Conservation (phyloP, 1,139 yeast genomes). For the Suhomyces bokatorum region DNA sequence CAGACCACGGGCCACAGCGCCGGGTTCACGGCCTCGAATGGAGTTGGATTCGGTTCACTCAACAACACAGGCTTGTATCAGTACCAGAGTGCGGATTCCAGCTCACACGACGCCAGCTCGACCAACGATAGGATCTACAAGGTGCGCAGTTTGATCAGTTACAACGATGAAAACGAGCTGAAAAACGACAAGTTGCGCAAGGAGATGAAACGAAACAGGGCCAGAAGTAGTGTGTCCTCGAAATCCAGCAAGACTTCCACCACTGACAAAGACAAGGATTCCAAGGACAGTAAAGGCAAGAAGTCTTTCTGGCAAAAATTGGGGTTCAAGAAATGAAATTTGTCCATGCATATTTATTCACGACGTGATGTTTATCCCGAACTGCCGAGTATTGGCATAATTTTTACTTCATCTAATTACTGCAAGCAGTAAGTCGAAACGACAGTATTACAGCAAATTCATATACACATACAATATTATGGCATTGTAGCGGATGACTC, state of each 20-base stretch:
- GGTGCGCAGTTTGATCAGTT: slow-evolving; percentile 39
- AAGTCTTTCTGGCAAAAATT: slow-evolving; percentile 34
- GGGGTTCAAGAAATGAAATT: slow-evolving; percentile 29
- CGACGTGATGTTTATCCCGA: background rate
- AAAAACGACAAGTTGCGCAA: slow-evolving; percentile 26
- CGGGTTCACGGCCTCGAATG: slow-evolving; percentile 4
- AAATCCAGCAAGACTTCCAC: slow-evolving; percentile 15
- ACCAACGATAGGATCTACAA: slow-evolving; percentile 32
- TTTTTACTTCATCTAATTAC: background rate
- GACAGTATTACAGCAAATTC: background rate
- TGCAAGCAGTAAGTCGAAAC: background rate
- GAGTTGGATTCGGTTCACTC: slow-evolving; percentile 4
- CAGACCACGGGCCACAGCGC: slow-evolving; percentile 20
- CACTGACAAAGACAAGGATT: slow-evolving; percentile 24
- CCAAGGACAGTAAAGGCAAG: slow-evolving; percentile 23
- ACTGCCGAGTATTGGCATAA: background rate
- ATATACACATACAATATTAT: background rate
- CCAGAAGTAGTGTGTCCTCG: slow-evolving; percentile 10
- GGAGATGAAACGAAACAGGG: slow-evolving; percentile 18
- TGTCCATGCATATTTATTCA: slow-evolving; percentile 1
- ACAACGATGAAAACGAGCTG: slow-evolving; percentile 28
- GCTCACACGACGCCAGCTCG: slow-evolving; percentile 7
- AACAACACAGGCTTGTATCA: slow-evolving; percentile 8
- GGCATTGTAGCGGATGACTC: background rate
- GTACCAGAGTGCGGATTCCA: slow-evolving; percentile 11